These are phyloP conservation scores for Clarireedia homoeocarpa DNA, from an alignment of 2,329 filamentous ascomycete species.

Conservation along the genomic window DNA sequence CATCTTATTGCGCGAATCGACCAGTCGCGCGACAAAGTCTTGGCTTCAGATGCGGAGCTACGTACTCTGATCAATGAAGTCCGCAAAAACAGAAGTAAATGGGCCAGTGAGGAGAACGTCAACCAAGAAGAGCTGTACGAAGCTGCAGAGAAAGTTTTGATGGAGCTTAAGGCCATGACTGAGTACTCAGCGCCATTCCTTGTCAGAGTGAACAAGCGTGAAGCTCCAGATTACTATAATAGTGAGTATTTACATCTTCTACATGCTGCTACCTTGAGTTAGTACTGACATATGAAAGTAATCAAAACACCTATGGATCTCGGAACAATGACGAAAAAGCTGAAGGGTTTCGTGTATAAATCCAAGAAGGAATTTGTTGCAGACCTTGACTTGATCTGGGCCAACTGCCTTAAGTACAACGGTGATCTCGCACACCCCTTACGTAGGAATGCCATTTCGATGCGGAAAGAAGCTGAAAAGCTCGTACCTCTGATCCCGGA, in stretches of 20 bases:
- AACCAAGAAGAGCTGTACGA: conserved; percentile 98
- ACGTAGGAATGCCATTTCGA: conserved; percentile 86
- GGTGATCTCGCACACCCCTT: conserved; percentile 80
- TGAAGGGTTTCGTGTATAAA: conserved; percentile 71
- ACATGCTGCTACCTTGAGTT: neutral
- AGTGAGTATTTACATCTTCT: conserved; percentile 46
- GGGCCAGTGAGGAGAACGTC: conserved; percentile 95
- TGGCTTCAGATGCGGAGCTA: conserved; percentile 86
- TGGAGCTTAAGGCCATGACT: conserved; percentile 92
- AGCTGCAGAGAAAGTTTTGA: conserved; percentile 91
- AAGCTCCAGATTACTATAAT: conserved; percentile 90
- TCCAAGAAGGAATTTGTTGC: conserved; percentile 92
- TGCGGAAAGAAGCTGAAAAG: conserved; percentile 97
- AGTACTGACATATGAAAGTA: conserved; percentile 48
- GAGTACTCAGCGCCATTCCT: conserved; percentile 97
- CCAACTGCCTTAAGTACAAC: conserved; percentile 95
- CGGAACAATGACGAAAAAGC: conserved; percentile 96
- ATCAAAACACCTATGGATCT: conserved; percentile 98
- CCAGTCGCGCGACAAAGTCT: conserved; percentile 80
- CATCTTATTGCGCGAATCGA: conserved; percentile 96
- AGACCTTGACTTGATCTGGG: conserved; percentile 92
- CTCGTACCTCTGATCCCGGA: conserved; percentile 92
- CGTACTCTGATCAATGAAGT: conserved; percentile 94
- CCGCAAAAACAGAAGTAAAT: conserved; percentile 95
- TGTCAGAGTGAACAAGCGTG: conserved; percentile 90